Conservation (phyloP, 2,329 filamentous ascomycete genomes). For the Volutella citrinella region DNA sequence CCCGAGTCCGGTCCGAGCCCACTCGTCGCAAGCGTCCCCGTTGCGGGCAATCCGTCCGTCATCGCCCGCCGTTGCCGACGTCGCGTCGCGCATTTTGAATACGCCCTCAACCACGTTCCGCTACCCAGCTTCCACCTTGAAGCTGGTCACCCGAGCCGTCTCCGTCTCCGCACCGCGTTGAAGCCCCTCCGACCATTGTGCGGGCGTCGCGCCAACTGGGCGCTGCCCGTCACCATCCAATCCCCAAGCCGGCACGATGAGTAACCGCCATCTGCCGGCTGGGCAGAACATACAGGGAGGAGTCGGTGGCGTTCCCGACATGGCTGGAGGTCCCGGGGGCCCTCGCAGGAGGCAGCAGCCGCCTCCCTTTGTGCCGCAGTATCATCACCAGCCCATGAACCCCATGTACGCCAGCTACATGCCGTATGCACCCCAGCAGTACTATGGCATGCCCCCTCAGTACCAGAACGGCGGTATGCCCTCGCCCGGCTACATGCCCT, state of each 20-base stretch:
- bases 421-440: slow-evolving; percentile 44
- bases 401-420: slow-evolving; percentile 52
- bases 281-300: slow-evolving; percentile 61
- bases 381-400: slow-evolving; percentile 40
- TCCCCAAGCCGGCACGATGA: slow-evolving; percentile 73
- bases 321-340: slow-evolving; percentile 33
- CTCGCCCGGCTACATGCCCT: slow-evolving; percentile 45
- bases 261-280: slow-evolving; percentile 72
- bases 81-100: slow-evolving; percentile 22
- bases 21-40: too few relatives aligned
- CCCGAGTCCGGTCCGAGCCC: too few relatives aligned
- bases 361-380: slow-evolving; percentile 36
- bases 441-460: slow-evolving; percentile 56
- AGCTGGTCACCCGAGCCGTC: slow-evolving; percentile 10
- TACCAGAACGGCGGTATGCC: slow-evolving; percentile 42
- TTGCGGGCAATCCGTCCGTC: slow-evolving; percentile 18
- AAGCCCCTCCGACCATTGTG: slow-evolving; percentile 17
- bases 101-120: slow-evolving; percentile 1
- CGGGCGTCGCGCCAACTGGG: slow-evolving; percentile 33
- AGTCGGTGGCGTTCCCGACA: slow-evolving; percentile 32
- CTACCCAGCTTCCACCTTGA: slow-evolving; percentile 17
- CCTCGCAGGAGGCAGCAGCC: slow-evolving; percentile 37
- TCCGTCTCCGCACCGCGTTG: slow-evolving; percentile 15
- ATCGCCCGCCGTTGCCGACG: slow-evolving; percentile 13
- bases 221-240: slow-evolving; percentile 31